A percentile compares a stretch with the other conserved stretches of the same genome.
Conservation (phyloP, 2,329 filamentous ascomycete species). For the Paraconiothyrium brasiliense region DNA sequence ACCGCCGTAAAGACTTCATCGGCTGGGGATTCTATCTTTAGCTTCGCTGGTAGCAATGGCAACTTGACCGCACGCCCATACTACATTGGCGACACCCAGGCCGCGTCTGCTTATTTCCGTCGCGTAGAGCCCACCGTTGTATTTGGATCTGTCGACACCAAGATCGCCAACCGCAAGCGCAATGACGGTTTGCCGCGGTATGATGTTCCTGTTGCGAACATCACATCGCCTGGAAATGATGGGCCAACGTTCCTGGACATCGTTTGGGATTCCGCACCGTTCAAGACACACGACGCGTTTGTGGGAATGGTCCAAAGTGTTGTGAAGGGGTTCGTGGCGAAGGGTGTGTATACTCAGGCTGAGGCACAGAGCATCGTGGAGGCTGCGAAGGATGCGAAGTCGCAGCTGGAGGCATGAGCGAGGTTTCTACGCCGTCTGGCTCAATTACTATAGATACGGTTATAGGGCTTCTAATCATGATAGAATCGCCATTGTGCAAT, state of each 20-base stretch:
- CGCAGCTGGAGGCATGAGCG: background rate
- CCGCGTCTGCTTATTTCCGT: slow-evolving; percentile 24
- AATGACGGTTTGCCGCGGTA: slow-evolving; percentile 26
- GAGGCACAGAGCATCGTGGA: slow-evolving; percentile 18
- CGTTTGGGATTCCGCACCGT: slow-evolving; percentile 26
- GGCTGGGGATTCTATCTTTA: slow-evolving; percentile 1
- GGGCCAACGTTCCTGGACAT: slow-evolving; percentile 25
- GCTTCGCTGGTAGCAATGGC: background rate
- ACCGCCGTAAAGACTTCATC: slow-evolving; percentile 15
- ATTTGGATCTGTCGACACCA: slow-evolving; percentile 20
- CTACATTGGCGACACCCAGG: slow-evolving; percentile 18
- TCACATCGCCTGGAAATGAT: slow-evolving; percentile 21
- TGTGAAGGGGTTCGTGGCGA: slow-evolving; percentile 20
- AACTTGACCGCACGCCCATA: slow-evolving; percentile 20
- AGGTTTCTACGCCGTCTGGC: background rate
- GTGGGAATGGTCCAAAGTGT: slow-evolving; percentile 13
- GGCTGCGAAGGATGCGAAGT: slow-evolving; percentile 15
- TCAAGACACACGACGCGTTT: slow-evolving; percentile 21
- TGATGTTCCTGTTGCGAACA: slow-evolving; percentile 24
- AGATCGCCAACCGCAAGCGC: slow-evolving; percentile 24
- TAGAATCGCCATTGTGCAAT: background rate
- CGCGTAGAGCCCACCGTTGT: slow-evolving; percentile 24
- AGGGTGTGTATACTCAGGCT: slow-evolving; percentile 10
- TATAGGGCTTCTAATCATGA: background rate
- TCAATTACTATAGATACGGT: too few species aligned